phyloP scores from a whole-genome alignment of 768 basidiomycete genomes.

The Leccinum arenicola region DNA sequence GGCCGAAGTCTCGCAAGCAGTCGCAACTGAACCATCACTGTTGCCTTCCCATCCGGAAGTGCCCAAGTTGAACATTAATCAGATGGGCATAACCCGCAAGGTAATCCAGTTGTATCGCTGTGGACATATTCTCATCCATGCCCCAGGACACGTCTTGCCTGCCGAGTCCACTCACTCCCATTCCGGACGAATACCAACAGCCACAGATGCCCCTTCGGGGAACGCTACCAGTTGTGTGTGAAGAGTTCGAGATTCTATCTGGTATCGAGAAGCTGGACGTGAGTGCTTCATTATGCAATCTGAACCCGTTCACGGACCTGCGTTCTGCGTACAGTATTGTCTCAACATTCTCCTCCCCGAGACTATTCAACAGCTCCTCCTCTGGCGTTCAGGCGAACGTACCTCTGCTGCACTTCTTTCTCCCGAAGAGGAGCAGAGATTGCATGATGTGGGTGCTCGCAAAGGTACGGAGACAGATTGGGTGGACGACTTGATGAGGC shows the following conservation, averaged over 20 bases:
- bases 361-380: constrained; percentile 65
- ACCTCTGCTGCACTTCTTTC: constrained; percentile 47
- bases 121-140: not conserved
- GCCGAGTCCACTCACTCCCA: constrained; percentile 23
- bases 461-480: constrained; percentile 59
- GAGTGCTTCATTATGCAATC: constrained; percentile 15
- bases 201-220: not conserved
- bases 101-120: constrained; percentile 7
- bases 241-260: constrained; percentile 43
- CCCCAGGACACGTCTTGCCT: constrained; percentile 17
- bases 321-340: constrained; percentile 52
- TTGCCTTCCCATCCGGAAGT: constrained; percentile 26
- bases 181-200: constrained; percentile 12
- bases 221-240: constrained; percentile 33
- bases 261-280: constrained; percentile 53
- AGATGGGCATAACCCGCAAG: constrained; percentile 1
- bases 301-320: not conserved
- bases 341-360: constrained; percentile 70
- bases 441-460: constrained; percentile 49
- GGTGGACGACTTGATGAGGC: constrained; percentile 58
- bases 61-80: constrained; percentile 16
- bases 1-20: constrained; percentile 28
- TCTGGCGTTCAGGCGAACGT: constrained; percentile 68
- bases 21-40: constrained; percentile 29
- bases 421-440: constrained; percentile 48